A percentile compares a stretch with the other conserved stretches of the same genome.
phyloP scores from a whole-genome alignment of 2,329 filamentous ascomycete genomes.

The Microsporum canis region DNA sequence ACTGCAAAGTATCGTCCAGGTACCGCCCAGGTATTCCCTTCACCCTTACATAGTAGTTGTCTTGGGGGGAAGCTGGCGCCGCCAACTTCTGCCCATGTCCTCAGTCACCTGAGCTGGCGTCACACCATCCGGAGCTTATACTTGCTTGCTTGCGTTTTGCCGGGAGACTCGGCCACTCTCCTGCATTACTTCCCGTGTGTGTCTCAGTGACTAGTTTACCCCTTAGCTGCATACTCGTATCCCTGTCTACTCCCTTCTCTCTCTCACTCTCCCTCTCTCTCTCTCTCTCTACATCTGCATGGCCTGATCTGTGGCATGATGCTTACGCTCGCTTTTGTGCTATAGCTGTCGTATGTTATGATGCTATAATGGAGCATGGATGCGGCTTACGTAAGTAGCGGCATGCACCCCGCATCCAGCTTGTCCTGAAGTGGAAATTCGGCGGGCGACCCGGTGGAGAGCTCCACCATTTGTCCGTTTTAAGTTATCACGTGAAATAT shows the following conservation, averaged over 20 bases:
- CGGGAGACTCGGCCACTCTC: neutral
- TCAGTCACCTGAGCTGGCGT: conserved; percentile 3
- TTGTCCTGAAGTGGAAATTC: neutral
- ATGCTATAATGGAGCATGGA: neutral
- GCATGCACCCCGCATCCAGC: conserved; percentile 1
- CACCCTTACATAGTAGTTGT: neutral
- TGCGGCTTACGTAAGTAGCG: neutral
- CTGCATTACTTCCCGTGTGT: neutral
- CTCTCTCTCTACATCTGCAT: neutral
- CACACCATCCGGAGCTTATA: conserved; percentile 1
- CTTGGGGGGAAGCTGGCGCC: no score
- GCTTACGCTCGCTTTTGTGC: neutral
- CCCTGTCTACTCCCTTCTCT: no score
- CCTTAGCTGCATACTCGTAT: no score
- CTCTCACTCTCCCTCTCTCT: no score
- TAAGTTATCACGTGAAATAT: neutral
- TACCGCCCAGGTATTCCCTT: neutral
- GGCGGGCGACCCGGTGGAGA: neutral
- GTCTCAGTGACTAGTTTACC: no score
- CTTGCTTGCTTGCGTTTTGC: neutral
- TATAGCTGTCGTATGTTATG: neutral
- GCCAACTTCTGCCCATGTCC: neutral
- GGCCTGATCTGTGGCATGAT: neutral
- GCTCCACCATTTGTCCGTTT: neutral
- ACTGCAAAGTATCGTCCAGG: neutral